Evolutionary conservation across 1,284 basidiomycete genomes (phyloP), one percentile per base, ranked within the genome.

Genomic region (Phenoliferia sp.): DNA sequence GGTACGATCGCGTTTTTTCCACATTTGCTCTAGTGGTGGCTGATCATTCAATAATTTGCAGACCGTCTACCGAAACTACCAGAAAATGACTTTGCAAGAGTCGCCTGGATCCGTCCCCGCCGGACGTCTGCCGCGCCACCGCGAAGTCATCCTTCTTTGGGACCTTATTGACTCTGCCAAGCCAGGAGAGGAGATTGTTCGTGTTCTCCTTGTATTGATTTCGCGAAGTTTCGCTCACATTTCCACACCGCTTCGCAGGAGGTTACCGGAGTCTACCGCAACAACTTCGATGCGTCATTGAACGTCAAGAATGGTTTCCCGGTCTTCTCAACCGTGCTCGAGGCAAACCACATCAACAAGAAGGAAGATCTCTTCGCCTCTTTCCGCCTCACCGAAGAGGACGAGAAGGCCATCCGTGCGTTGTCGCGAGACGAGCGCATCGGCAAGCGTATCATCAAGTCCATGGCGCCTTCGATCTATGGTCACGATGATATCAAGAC

Each of bases 401-500:
- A 99, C 75, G 93, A 96, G 80, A 88, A 87, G 76, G 87, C 90
- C 74, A 98, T 99, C 76, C 88, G 92, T 22, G 81, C 84, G 9
- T 86, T 99, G 59, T 86, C 91, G 17, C 86, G 88, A 56, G 95
- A 99, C 76, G 92, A 94, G 61, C 89, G 95, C 63, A 94, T 99
- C 74, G 88, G 92, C 70, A 97, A 95, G 80, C 89, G 95, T 28
- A 96, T 99, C 79, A 85, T 98, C 82, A 99, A 99, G 81, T 95
- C 92, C 29, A 97, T 99, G 65, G 95, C 95, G 0, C 95, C 95
- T 0, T 96, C 93, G 35, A 99, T 99, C 77, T 99, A 98, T 76
- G 95, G 96, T 5, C 96, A 99, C 79, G 94, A 98, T 76, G 90
- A 98, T 79, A 97, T 99, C 84, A 99, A 99, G 82, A 97, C 95